phyloP scores from a whole-genome alignment of 2,329 filamentous ascomycete species.

The Stachybotrys chartarum region DNA sequence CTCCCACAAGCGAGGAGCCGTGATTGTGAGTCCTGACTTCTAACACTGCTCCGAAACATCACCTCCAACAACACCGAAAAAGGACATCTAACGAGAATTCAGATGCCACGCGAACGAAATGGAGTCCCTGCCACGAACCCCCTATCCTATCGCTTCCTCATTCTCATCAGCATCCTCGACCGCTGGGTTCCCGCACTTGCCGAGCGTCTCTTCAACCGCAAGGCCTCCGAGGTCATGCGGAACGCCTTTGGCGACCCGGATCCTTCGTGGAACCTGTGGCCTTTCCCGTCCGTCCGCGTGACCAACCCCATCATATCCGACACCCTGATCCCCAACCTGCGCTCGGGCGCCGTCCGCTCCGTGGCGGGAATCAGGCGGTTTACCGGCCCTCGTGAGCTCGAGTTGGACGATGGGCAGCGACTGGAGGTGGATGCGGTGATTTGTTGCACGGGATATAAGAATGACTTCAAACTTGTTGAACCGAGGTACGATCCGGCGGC shows the following conservation, averaged over 20 bases:
- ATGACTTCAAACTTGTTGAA: slow-evolving; percentile 20
- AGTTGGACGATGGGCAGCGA: slow-evolving; percentile 20
- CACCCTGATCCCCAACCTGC: slow-evolving; percentile 23
- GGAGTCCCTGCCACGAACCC: slow-evolving; percentile 22
- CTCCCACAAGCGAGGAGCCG: slow-evolving; percentile 15
- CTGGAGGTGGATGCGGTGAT: slow-evolving; percentile 26
- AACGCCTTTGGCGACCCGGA: slow-evolving; percentile 11
- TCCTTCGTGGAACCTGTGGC: slow-evolving; percentile 17
- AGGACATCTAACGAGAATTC: slow-evolving; percentile 1
- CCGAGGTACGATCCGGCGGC: slow-evolving; percentile 7
- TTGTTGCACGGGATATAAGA: slow-evolving; percentile 29
- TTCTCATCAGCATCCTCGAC: slow-evolving; percentile 20
- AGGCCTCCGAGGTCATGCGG: slow-evolving; percentile 9
- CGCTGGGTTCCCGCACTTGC: slow-evolving; percentile 8
- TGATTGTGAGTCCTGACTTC: slow-evolving; percentile 9
- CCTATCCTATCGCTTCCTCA: slow-evolving; percentile 24
- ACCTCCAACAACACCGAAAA: not conserved
- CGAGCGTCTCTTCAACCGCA: slow-evolving; percentile 8
- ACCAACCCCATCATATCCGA: slow-evolving; percentile 19
- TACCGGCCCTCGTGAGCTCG: slow-evolving; percentile 13
- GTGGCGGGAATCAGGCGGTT: slow-evolving; percentile 19
- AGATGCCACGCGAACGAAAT: slow-evolving; percentile 19
- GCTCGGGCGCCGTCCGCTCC: slow-evolving; percentile 25
- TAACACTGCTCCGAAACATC: not conserved
- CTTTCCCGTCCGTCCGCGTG: slow-evolving; percentile 17